phyloP scores from a whole-genome alignment of 176 grass and related monocot genomes.

The Pontederia paniculata region DNA sequence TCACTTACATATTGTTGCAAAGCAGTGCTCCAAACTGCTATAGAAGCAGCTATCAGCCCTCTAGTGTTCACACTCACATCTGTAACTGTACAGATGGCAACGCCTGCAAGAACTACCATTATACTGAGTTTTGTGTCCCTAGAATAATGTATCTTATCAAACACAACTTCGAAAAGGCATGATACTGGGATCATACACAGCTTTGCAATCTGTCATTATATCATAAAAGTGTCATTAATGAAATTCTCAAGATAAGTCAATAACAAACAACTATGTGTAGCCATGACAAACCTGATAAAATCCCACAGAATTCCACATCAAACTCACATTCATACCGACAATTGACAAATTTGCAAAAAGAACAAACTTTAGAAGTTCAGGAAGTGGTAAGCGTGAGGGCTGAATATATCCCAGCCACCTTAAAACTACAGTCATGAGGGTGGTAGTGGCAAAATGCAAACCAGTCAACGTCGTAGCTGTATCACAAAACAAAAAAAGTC shows the following conservation, averaged over 20 bases:
- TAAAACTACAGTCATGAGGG: conserved; percentile 35
- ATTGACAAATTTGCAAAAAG: conserved; percentile 47
- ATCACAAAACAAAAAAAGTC: conserved; percentile 1
- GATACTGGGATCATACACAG: conserved; percentile 97
- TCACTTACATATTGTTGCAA: conserved; percentile 93
- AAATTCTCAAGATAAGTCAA: not conserved
- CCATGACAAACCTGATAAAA: conserved; percentile 39
- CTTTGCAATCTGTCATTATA: conserved; percentile 68
- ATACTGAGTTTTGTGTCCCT: conserved; percentile 84
- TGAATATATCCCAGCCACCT: conserved; percentile 47
- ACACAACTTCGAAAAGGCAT: conserved; percentile 87
- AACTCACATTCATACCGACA: conserved; percentile 49
- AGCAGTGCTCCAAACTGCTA: conserved; percentile 91
- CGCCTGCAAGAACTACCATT: conserved; percentile 66
- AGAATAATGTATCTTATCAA: conserved; percentile 81
- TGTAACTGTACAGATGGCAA: conserved; percentile 72
- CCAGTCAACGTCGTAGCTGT: conserved; percentile 55
- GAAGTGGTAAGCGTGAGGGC: conserved; percentile 33
- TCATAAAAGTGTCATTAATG: not conserved
- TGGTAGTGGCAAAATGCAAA: conserved; percentile 42
- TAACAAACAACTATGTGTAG: not conserved
- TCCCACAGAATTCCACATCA: conserved; percentile 63
- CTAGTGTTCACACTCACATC: conserved; percentile 88
- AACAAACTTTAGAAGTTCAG: conserved; percentile 41
- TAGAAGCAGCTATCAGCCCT: conserved; percentile 65